phyloP scores from a whole-genome alignment of 192 early-diverging fungal species.

The Dimargaris cristalligena region DNA sequence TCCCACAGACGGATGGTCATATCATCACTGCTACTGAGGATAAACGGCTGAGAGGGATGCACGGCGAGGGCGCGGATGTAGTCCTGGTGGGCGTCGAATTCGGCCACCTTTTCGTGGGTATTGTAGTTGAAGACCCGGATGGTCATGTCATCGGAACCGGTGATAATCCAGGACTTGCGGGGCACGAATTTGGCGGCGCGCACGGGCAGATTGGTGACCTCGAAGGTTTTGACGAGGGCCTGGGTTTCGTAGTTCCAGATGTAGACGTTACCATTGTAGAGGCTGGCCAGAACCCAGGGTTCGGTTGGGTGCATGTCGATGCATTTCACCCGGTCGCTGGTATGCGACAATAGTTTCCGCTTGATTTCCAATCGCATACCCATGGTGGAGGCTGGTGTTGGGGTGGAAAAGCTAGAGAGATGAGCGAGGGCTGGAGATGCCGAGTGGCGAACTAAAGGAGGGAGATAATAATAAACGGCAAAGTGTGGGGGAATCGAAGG shows the following conservation, averaged over 20 bases:
- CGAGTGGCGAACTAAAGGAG: too few relatives aligned
- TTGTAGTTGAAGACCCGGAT: conserved; percentile 99
- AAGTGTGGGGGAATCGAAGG: too few relatives aligned
- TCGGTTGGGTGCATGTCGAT: conserved; percentile 98
- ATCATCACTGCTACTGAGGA: conserved; percentile 91
- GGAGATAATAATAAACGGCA: too few relatives aligned
- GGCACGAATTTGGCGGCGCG: conserved; percentile 95
- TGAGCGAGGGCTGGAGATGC: too few relatives aligned
- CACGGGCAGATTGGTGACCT: conserved; percentile 87
- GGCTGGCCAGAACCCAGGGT: conserved; percentile 91
- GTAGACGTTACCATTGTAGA: conserved; percentile 89
- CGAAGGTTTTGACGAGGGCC: conserved; percentile 91
- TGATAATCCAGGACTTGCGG: conserved; percentile 91
- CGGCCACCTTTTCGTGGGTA: conserved; percentile 91
- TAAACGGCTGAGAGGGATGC: conserved; percentile 86
- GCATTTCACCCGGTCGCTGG: conserved; percentile 89
- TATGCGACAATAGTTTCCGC: conserved; percentile 49
- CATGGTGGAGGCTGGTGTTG: conserved; percentile 6
- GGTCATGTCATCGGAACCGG: conserved; percentile 96
- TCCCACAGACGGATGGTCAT: conserved; percentile 97
- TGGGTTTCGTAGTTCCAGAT: conserved; percentile 99
- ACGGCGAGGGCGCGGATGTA: conserved; percentile 94
- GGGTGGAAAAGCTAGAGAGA: too few relatives aligned
- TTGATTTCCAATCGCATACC: conserved; percentile 13
- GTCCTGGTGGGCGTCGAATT: conserved; percentile 92